Conservation (phyloP, 177 flowering plant genomes). For the Vitis hybrid region DNA sequence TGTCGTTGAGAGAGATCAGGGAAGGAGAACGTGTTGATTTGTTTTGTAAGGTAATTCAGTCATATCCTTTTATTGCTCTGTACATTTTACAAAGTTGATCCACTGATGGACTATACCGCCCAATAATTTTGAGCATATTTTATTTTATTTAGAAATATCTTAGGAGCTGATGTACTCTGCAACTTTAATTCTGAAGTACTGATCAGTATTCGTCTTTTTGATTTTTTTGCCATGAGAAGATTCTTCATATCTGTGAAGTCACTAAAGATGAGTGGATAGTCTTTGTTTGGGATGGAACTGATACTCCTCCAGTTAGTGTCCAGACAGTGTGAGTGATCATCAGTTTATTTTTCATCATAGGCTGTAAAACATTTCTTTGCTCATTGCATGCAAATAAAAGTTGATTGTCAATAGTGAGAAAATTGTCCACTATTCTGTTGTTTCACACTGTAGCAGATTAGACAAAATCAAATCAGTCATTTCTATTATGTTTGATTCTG, state of each 20-base stretch:
- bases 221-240: conserved; percentile 15
- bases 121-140: not conserved
- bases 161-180: too few species aligned
- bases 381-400: not conserved
- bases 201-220: not conserved
- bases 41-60: conserved; percentile 33
- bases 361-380: not conserved
- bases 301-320: conserved; percentile 30
- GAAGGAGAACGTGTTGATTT: conserved; percentile 18
- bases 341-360: not conserved
- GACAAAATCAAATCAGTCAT: too few species aligned
- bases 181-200: not conserved
- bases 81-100: not conserved
- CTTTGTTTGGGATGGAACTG: conserved; percentile 56
- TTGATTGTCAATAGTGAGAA: not conserved
- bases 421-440: not conserved
- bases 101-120: too few species aligned
- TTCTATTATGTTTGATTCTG: too few species aligned
- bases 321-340: conserved; percentile 21
- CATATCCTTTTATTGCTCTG: not conserved
- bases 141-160: not conserved
- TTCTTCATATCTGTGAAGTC: conserved; percentile 32
- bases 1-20: conserved; percentile 20
- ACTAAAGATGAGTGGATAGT: conserved; percentile 25
- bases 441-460: too few species aligned